Evolutionary conservation across 2,329 filamentous ascomycete species (phyloP), one percentile per base, ranked within the genome.

Genomic region (Thielaviopsis euricoi): DNA sequence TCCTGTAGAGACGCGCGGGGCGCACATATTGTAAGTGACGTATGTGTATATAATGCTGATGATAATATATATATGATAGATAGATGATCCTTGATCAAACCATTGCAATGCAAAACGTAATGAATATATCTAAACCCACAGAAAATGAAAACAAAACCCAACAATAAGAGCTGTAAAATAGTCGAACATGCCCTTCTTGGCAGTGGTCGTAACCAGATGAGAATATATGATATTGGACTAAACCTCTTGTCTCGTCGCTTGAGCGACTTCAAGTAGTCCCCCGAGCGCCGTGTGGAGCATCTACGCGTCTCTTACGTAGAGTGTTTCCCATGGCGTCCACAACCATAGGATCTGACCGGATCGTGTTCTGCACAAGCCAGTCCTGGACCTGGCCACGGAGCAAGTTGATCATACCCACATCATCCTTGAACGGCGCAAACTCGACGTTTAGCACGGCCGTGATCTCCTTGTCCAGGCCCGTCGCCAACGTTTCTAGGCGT

Each of bases 311-410:
- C 66, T 76, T 81, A 67, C 80, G 77, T 59, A 90, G 71, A 26
- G 83, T 82, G 60, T 76, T 78, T 23, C 82, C 82, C 64, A 95
- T 76, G 0, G 89, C 89, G 68, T 88, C 84, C 64, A 83, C 79
- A 9, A 97, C 91, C 71, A 91, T 87, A 0, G 83, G 84, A 69
- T 91, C 87, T 53, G 79, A 81, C 63, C 82, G 78, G 60, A 94
- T 86, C 15, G 84, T 90, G 66, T 94, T 94, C 68, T 94, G 83
- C 55, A 96, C 82, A 64, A 97, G 74, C 78, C 89, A 95, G 65
- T 93, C 87, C 70, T 84, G 86, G 71, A 96, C 79, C 65, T 85
- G 86, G 48, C 77, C 77, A 61, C 82, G 79, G 17, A 73, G 61
- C 46, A 52, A 40, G 1, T 40, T 51, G 65, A 94, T 71, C 60